Evolutionary conservation across 2,329 filamentous ascomycete genomes (phyloP).

Genomic region (Macrophomina tecta): DNA sequence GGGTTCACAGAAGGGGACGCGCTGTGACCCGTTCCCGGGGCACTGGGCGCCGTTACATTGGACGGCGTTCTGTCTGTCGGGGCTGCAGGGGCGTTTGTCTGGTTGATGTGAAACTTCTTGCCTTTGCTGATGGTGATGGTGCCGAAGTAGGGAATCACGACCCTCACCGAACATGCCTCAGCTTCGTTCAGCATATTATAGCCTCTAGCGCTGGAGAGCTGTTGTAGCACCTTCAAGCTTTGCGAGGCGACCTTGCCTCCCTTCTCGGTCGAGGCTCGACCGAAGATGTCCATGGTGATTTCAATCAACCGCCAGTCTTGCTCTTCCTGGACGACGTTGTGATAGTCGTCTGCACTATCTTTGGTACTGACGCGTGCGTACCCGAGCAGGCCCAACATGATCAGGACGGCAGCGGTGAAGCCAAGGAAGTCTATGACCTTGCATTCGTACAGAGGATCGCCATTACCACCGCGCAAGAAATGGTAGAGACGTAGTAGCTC

Average conservation of each 20-base stretch:
- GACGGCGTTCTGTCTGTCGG: background rate
- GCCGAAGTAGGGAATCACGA: conserved; percentile 51
- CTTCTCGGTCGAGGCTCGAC: conserved; percentile 47
- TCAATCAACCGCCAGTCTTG: conserved; percentile 46
- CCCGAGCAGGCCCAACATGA: conserved; percentile 51
- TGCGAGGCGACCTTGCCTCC: conserved; percentile 50
- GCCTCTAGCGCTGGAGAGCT: conserved; percentile 41
- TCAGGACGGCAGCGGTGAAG: conserved; percentile 52
- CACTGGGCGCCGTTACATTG: background rate
- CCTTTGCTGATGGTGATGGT: conserved; percentile 47
- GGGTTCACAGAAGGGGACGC: conserved; percentile 30
- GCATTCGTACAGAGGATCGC: conserved; percentile 51
- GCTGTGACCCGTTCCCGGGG: conserved; percentile 28
- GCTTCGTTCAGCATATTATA: conserved; percentile 17
- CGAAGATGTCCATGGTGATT: conserved; percentile 50
- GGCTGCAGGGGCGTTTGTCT: background rate
- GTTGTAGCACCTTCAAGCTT: conserved; percentile 46
- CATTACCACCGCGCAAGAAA: conserved; percentile 41
- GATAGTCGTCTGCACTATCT: conserved; percentile 16
- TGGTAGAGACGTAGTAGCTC: conserved; percentile 50
- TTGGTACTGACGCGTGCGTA: conserved; percentile 35
- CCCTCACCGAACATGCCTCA: conserved; percentile 31
- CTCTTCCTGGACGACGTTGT: conserved; percentile 36
- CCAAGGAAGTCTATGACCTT: conserved; percentile 55
- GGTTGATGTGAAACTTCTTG: conserved; percentile 29